Evolutionary conservation across 2,329 filamentous ascomycete species (phyloP), one percentile per base, ranked within the genome.

Genomic region (Acrodontium crateriforme): DNA sequence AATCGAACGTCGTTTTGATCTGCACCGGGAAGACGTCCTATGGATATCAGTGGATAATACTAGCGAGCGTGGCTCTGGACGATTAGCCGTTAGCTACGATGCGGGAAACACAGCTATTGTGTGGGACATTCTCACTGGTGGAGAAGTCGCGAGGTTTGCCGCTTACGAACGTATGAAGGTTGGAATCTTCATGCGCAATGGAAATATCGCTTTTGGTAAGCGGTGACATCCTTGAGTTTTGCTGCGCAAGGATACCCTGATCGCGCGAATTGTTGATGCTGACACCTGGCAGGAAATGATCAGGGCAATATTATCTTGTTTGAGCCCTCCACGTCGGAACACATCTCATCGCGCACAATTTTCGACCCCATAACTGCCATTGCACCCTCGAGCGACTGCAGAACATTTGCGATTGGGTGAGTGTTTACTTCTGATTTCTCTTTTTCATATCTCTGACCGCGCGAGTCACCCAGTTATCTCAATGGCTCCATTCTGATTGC

Each of bases 311-410:
- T 98, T 29, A 91, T 94, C 37, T 62, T 94, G 10, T 98, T 95
- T 53, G 87, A 95, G 48, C 87, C 89, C 4, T 74, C 78, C 10
- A 92, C 85, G 1, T 87, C 81, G 5, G 89, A 98, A 52, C 84
- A 95, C 50, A 74, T 92, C 24, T 93, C 84, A 4, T 74, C 82
- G 17, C 71, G 84, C 46, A 98, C 89, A 1, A 82, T 95, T 37
- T 91, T 91, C 50, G 89, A 95, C 46, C 80, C 87, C 16, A 82
- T 98, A 28, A 94, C 85, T n/a, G 78, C 89, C 30, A 59, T 98
- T 37, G 87, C 89, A 24, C 89, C 89, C 14, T 77, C 81, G 15
- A 65, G 78, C 10, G 89, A 98, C 54, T 94, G 83, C 56, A 73
- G 82, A 42, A 94, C 85, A 7, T 95, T 93, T 64, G 87, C 89